These are phyloP conservation scores for Colletotrichum endophyticum DNA, from an alignment of 2,329 filamentous ascomycete genomes.

Conservation along the genomic window DNA sequence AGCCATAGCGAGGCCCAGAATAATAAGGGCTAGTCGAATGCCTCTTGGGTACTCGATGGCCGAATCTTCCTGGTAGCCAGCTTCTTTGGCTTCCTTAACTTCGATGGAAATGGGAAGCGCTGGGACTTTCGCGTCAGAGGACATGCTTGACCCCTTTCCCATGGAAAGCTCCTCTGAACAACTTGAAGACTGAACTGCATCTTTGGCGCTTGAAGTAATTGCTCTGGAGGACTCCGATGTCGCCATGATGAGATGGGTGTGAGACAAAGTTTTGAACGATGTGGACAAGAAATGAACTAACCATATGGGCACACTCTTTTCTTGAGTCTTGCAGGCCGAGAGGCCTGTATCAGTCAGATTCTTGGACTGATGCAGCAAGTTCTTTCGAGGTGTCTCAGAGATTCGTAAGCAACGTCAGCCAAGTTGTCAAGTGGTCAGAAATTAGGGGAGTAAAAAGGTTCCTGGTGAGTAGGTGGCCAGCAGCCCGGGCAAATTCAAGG, in stretches of 20 bases:
- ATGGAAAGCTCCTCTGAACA: not conserved
- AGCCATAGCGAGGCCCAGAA: slow-evolving; percentile 56
- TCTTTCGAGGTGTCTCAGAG: not conserved
- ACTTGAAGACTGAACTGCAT: not conserved
- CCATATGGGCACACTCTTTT: not conserved
- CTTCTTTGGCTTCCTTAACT: not conserved
- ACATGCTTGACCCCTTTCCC: not conserved
- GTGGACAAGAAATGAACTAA: not conserved
- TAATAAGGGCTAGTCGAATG: slow-evolving; percentile 48
- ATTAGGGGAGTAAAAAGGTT: not conserved
- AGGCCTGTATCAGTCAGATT: not conserved
- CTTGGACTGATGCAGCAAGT: not conserved
- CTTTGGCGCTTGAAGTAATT: not conserved
- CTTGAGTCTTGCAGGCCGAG: not conserved
- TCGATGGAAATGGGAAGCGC: not conserved
- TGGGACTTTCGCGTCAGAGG: not conserved
- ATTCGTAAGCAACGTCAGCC: not conserved
- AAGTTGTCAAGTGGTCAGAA: not conserved
- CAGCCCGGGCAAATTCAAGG: not conserved
- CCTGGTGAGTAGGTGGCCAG: not conserved
- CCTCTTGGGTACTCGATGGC: slow-evolving; percentile 19
- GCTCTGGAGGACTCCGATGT: not conserved
- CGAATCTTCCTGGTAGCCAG: not conserved
- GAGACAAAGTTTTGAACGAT: not conserved
- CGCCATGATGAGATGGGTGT: not conserved